These are phyloP conservation scores for Tulasnella sp. DNA, from an alignment of 768 basidiomycete genomes.

Conservation along the genomic window DNA sequence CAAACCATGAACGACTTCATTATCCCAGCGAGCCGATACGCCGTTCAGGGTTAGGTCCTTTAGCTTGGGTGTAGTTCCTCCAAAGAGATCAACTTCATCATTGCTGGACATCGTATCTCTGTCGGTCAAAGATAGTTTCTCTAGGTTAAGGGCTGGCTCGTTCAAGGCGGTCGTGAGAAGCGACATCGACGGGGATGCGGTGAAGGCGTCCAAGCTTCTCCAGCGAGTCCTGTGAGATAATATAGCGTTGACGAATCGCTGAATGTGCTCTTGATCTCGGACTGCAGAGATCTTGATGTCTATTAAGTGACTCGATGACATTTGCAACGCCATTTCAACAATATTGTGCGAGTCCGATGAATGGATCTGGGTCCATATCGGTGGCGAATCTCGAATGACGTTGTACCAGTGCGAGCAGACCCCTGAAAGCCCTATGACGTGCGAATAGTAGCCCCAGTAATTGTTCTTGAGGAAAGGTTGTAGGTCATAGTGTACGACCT, in stretches of 20 bases:
- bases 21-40: not conserved
- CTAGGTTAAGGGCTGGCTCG: not conserved
- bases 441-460: not conserved
- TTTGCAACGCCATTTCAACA: not conserved
- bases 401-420: not conserved
- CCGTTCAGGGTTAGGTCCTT: not conserved
- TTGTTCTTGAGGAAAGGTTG: not conserved
- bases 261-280: not conserved
- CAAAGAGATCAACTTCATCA: not conserved
- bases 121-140: not conserved
- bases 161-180: not conserved
- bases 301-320: not conserved
- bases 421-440: not conserved
- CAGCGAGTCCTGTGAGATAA: not conserved
- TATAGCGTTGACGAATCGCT: not conserved
- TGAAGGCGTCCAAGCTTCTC: not conserved
- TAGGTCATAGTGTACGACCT: not conserved
- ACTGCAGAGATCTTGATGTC: not conserved
- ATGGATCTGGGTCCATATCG: not conserved
- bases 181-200: not conserved
- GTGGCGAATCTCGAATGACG: not conserved
- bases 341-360: not conserved
- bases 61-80: not conserved
- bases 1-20: not conserved
- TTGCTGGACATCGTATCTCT: not conserved